Evolutionary conservation across 805 yeast genomes (phyloP), one percentile per base, ranked within the genome.

Genomic region (Wickerhamomyces silvicola): DNA sequence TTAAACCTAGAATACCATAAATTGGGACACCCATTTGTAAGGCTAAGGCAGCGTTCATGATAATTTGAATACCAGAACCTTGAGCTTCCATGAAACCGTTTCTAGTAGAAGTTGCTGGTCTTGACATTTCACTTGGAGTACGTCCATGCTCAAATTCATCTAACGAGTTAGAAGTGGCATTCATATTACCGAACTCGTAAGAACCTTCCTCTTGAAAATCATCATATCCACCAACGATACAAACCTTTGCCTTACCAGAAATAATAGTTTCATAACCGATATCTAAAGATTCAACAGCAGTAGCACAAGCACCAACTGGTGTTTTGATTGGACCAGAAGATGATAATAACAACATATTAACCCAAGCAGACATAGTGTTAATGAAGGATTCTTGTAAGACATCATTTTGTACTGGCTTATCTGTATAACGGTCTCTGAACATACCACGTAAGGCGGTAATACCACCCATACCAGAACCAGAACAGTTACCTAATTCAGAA

Each of bases 401-500:
- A 66, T 92, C 99, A 59, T 85, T 92, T 70, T 94, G 98, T 35
- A 88, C 96, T 35, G 95, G 96, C 63, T 71, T 71, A 60, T 92
- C 99, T 49, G 75, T 68, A 68, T 72, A 92, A 68, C 99, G 80
- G 57, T 90, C 95, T 64, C 75, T 87, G 72, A 87, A 92, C 97
- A 92, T 92, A 51, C 96, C 97, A 62, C 94, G 84, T 56, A 92
- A 67, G 32, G 99, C 98, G 49, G 82, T 60, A 52, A 90, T 94
- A 81, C 99, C 99, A 66, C 99, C 99, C 95, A 92, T 90, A 77
- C 99, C 99, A 36, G 97, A 87, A 70, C 99, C 99, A 30, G 95
- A 82, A 74, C 97, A 88, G 75, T 90, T 94, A 70, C 98, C 99
- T 48, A 92, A 87, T 66, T 92, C 97, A 28, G 97, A 87, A 36